A percentile compares a stretch with the other conserved stretches of the same genome.
phyloP scores from a whole-genome alignment of 495 filamentous ascomycete species.

The Tetracladium setigerum region DNA sequence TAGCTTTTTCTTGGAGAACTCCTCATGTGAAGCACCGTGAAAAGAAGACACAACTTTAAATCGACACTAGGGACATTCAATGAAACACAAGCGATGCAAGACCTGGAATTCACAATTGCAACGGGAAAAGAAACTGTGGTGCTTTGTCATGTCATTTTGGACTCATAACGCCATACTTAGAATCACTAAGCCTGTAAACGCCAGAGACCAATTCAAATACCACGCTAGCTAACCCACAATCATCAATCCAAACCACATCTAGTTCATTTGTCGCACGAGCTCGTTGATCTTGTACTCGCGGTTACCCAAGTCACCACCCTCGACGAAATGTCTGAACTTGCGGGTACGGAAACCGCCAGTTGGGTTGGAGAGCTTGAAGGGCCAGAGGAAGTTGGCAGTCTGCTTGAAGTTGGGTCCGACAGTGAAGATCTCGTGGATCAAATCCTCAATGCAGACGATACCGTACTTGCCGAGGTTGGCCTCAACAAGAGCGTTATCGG shows the following conservation, averaged over 20 bases:
- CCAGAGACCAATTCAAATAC: constrained; percentile 18
- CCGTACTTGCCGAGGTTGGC: constrained; percentile 93
- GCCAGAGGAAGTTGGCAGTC: constrained; percentile 99
- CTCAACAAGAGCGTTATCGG: constrained; percentile 97
- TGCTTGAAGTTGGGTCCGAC: constrained; percentile 99
- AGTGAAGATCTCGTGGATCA: constrained; percentile 98
- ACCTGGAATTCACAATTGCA: too few relatives aligned
- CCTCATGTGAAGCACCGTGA: too few relatives aligned
- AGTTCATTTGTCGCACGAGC: constrained; percentile 98
- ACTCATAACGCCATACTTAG: constrained; percentile 18
- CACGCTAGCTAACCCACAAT: constrained; percentile 20
- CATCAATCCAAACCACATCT: constrained; percentile 29
- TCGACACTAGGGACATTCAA: too few relatives aligned
- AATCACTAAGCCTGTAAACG: too few relatives aligned
- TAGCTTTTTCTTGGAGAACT: too few relatives aligned
- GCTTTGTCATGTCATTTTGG: too few relatives aligned
- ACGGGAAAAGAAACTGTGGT: too few relatives aligned
- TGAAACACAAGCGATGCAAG: too few relatives aligned
- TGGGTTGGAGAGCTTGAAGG: constrained; percentile 98
- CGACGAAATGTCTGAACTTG: constrained; percentile 99
- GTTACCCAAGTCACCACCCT: constrained; percentile 92
- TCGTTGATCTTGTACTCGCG: constrained; percentile 97
- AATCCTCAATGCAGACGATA: constrained; percentile 98
- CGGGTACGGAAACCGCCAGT: constrained; percentile 89
- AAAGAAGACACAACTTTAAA: too few relatives aligned